These are phyloP conservation scores for Geotrichum fermentans DNA, from an alignment of 1,139 yeast species.

Conservation along the genomic window DNA sequence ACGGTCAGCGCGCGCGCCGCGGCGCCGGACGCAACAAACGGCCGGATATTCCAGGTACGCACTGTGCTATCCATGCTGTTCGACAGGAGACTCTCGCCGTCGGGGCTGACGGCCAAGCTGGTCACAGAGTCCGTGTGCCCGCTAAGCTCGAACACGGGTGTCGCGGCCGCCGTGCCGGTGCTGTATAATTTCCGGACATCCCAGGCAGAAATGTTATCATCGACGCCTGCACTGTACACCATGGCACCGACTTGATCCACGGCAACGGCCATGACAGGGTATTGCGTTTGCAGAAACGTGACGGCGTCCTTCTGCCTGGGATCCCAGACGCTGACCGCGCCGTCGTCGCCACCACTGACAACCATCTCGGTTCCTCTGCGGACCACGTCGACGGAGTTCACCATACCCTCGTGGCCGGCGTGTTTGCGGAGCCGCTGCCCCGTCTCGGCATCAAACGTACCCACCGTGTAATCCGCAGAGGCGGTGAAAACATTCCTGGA, in stretches of 20 bases:
- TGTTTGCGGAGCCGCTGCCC: constrained; percentile 54
- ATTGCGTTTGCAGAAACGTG: constrained; percentile 42
- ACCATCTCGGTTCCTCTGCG: constrained; percentile 37
- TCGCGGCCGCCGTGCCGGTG: constrained; percentile 24
- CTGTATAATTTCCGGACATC: constrained; percentile 40
- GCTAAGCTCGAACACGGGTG: constrained; percentile 41
- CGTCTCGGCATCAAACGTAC: constrained; percentile 53
- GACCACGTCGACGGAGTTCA: constrained; percentile 49
- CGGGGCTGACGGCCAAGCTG: constrained; percentile 47
- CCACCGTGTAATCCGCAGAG: constrained; percentile 48
- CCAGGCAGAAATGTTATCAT: constrained; percentile 55
- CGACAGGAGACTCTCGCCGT: constrained; percentile 48
- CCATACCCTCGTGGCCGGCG: constrained; percentile 35
- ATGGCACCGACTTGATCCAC: constrained; percentile 39
- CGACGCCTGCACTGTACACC: constrained; percentile 62
- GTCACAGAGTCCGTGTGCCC: constrained; percentile 53
- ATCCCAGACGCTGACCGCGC: constrained; percentile 58
- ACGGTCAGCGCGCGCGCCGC: constrained; percentile 43
- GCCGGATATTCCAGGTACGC: constrained; percentile 52
- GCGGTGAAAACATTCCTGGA: constrained; percentile 41
- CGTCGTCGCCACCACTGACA: constrained; percentile 64
- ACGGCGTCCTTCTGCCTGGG: constrained; percentile 47
- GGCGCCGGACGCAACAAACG: constrained; percentile 35
- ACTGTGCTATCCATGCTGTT: constrained; percentile 56
- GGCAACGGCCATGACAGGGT: constrained; percentile 57